Evolutionary conservation across 345 rosid species (phyloP).

Genomic region (Corchorus capsularis): DNA sequence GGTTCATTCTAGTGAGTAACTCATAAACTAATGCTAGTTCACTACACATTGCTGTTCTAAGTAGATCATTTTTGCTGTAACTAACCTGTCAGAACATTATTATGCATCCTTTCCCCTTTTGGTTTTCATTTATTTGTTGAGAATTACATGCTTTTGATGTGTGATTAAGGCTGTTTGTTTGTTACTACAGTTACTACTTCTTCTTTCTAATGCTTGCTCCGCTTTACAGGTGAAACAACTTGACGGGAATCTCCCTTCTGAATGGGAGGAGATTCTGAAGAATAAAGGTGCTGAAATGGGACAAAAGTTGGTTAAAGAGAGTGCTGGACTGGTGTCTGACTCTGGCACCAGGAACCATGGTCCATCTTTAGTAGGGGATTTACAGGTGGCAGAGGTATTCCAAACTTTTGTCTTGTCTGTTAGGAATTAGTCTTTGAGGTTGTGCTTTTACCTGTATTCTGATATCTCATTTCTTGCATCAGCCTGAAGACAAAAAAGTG

Average conservation of each 20-base stretch:
- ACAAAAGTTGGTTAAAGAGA: slow-evolving; percentile 27
- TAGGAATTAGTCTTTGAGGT: background rate
- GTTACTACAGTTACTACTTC: too few species aligned
- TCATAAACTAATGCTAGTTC: background rate
- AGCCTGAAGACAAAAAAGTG: slow-evolving; percentile 29
- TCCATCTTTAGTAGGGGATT: slow-evolving; percentile 20
- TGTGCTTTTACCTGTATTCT: slow-evolving; percentile 2
- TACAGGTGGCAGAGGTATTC: slow-evolving; percentile 31
- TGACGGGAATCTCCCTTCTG: slow-evolving; percentile 62
- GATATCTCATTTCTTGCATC: slow-evolving; percentile 18
- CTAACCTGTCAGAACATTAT: background rate
- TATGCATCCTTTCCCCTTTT: background rate
- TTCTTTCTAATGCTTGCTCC: slow-evolving; percentile 16
- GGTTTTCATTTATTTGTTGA: background rate
- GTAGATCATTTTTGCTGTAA: background rate
- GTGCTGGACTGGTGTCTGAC: slow-evolving; percentile 32
- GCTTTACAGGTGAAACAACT: slow-evolving; percentile 61
- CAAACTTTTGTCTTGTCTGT: background rate
- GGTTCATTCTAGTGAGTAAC: background rate
- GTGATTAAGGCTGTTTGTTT: background rate
- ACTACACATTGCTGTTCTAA: background rate
- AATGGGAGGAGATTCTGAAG: slow-evolving; percentile 59
- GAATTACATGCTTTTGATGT: background rate
- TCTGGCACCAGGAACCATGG: slow-evolving; percentile 25
- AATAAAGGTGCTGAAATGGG: slow-evolving; percentile 29